Conservation (phyloP, 108 stramenopile species). For the Chaetoceros tenuissimus region DNA sequence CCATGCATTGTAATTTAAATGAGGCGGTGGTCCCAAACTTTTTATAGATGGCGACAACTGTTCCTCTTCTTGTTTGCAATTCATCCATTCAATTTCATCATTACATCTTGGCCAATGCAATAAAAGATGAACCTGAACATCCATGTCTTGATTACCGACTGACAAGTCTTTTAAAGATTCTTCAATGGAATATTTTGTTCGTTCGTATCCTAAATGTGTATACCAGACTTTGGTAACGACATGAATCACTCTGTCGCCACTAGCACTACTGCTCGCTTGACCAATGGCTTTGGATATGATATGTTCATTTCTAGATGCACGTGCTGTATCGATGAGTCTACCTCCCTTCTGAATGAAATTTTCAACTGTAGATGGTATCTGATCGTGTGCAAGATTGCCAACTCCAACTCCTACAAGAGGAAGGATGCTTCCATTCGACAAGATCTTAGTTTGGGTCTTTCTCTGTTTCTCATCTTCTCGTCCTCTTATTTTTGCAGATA, state of each 20-base stretch:
- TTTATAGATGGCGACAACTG: constrained; percentile 41
- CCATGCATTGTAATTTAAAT: constrained; percentile 61
- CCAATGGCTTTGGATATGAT: constrained; percentile 53
- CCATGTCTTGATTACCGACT: constrained; percentile 7
- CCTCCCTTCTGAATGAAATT: constrained; percentile 23
- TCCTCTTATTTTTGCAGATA: too few species aligned
- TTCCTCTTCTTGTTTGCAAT: constrained; percentile 66
- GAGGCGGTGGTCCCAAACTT: constrained; percentile 62
- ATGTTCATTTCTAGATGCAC: constrained; percentile 58
- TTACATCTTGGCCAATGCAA: constrained; percentile 85
- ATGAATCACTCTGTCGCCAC: constrained; percentile 44
- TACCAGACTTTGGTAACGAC: constrained; percentile 89
- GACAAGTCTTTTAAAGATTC: constrained; percentile 40
- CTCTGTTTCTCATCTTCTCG: too few species aligned
- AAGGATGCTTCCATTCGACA: constrained; percentile 30
- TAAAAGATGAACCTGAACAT: constrained; percentile 45
- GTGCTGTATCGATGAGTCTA: constrained; percentile 69
- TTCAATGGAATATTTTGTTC: constrained; percentile 56
- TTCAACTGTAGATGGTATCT: constrained; percentile 30
- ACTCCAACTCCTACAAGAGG: constrained; percentile 77
- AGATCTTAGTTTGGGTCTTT: constrained; percentile 13
- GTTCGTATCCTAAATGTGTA: constrained; percentile 79
- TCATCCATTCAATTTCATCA: constrained; percentile 74
- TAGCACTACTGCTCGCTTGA: background rate
- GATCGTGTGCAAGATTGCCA: constrained; percentile 59